Evolutionary conservation across 352 stramenopile genomes (phyloP).

Genomic region (Phytophthora fragariae): DNA sequence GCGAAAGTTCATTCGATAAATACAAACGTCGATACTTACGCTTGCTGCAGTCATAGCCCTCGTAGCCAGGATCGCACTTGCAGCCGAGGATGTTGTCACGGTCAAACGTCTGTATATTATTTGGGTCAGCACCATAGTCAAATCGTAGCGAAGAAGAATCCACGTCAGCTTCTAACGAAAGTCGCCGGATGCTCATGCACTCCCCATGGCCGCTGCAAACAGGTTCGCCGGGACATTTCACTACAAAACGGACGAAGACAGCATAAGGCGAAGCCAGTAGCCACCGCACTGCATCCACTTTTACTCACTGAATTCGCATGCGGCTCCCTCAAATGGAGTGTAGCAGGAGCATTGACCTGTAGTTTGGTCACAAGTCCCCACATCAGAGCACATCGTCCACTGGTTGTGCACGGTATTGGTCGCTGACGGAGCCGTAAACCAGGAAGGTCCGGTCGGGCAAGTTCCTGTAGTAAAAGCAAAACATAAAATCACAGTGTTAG

Average conservation of each 20-base stretch:
- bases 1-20: neutral
- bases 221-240: conserved; percentile 67
- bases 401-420: conserved; percentile 65
- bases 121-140: conserved; percentile 72
- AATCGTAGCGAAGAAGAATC: conserved; percentile 61
- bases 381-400: conserved; percentile 65
- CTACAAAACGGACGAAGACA: conserved; percentile 28
- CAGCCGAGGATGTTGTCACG: conserved; percentile 82
- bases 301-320: conserved; percentile 65
- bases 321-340: conserved; percentile 61
- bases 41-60: conserved; percentile 90
- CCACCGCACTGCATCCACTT: neutral
- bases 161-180: conserved; percentile 67
- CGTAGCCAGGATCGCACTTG: conserved; percentile 91
- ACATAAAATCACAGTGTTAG: conserved; percentile 10
- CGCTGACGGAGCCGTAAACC: conserved; percentile 57
- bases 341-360: conserved; percentile 72
- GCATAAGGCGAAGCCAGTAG: neutral
- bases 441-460: conserved; percentile 68
- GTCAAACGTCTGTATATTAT: conserved; percentile 84
- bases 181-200: conserved; percentile 77
- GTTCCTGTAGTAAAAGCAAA: conserved; percentile 43
- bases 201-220: conserved; percentile 74
- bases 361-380: conserved; percentile 58
- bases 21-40: conserved; percentile 37